These are phyloP conservation scores for Mortierella sp. DNA, from an alignment of 371 early-diverging fungal species.

Conservation along the genomic window DNA sequence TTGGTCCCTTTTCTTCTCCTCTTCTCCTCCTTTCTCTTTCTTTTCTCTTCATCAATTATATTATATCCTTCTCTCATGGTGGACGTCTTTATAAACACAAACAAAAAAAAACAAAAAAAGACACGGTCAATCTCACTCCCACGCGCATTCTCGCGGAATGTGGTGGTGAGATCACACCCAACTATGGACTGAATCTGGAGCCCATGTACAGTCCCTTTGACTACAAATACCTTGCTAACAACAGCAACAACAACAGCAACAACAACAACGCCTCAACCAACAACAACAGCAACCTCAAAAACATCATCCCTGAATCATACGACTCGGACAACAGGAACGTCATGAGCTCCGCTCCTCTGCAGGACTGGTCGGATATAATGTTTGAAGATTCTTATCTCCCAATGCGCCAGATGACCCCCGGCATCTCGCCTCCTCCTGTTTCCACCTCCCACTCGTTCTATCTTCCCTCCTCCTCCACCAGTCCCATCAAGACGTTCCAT, in stretches of 20 bases:
- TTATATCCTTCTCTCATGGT: neutral
- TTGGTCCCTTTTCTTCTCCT: neutral
- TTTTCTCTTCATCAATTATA: neutral
- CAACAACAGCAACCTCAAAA: constrained; percentile 25
- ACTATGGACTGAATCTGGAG: constrained; percentile 50
- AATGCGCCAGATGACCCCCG: constrained; percentile 24
- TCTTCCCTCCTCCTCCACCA: constrained; percentile 11
- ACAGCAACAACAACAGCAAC: constrained; percentile 20
- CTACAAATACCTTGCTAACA: constrained; percentile 45
- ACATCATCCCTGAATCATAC: constrained; percentile 18
- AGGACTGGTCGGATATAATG: constrained; percentile 46
- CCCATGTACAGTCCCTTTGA: constrained; percentile 60
- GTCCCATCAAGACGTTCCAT: constrained; percentile 11
- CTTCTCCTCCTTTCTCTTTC: neutral
- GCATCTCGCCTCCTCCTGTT: constrained; percentile 13
- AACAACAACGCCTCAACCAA: constrained; percentile 15
- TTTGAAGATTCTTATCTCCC: constrained; percentile 36
- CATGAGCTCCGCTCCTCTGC: constrained; percentile 8
- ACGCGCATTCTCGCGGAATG: constrained; percentile 60
- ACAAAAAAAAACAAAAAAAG: neutral
- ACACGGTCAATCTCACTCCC: constrained; percentile 52
- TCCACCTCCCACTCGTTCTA: neutral
- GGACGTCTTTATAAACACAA: neutral
- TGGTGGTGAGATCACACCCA: constrained; percentile 56
- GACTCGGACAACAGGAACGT: constrained; percentile 13